Evolutionary conservation across 2,329 filamentous ascomycete species (phyloP).

Genomic region (Ophiostoma sp.): DNA sequence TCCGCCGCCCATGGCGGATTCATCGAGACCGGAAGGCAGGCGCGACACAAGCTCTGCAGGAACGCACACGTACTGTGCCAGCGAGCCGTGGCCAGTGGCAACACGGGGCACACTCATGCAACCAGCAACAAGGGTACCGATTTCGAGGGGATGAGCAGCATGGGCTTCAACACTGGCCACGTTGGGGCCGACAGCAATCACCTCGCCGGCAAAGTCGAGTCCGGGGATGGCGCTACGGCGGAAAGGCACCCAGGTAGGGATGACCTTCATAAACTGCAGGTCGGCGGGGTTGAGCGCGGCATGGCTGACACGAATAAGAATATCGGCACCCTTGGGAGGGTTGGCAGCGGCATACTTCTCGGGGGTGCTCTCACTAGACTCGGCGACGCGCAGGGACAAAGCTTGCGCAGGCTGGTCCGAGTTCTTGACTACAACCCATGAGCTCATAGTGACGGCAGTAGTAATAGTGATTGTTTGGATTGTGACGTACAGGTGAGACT

Average conservation of each 20-base stretch:
- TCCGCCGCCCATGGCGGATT: not conserved
- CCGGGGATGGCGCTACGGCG: conserved; percentile 32
- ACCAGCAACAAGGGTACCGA: conserved; percentile 33
- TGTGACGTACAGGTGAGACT: too few relatives aligned
- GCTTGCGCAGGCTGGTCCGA: conserved; percentile 29
- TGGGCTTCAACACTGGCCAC: conserved; percentile 7
- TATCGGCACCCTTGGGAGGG: conserved; percentile 24
- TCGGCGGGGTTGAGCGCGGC: conserved; percentile 38
- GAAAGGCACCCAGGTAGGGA: conserved; percentile 34
- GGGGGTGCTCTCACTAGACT: conserved; percentile 18
- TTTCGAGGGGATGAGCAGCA: conserved; percentile 21
- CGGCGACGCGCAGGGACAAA: conserved; percentile 26
- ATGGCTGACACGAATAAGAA: conserved; percentile 35
- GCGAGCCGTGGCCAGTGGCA: conserved; percentile 32
- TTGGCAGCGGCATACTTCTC: conserved; percentile 24
- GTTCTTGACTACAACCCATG: conserved; percentile 32
- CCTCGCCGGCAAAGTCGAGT: conserved; percentile 36
- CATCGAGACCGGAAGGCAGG: conserved; percentile 29
- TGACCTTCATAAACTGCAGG: conserved; percentile 32
- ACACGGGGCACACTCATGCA: conserved; percentile 32
- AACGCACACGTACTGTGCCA: conserved; percentile 36
- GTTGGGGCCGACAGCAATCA: conserved; percentile 32
- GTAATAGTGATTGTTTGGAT: not conserved
- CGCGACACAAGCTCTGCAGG: conserved; percentile 32
- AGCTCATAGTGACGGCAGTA: conserved; percentile 29